These are phyloP conservation scores for Dryas alaskensis DNA, from an alignment of 306 rosid genomes.

Conservation along the genomic window DNA sequence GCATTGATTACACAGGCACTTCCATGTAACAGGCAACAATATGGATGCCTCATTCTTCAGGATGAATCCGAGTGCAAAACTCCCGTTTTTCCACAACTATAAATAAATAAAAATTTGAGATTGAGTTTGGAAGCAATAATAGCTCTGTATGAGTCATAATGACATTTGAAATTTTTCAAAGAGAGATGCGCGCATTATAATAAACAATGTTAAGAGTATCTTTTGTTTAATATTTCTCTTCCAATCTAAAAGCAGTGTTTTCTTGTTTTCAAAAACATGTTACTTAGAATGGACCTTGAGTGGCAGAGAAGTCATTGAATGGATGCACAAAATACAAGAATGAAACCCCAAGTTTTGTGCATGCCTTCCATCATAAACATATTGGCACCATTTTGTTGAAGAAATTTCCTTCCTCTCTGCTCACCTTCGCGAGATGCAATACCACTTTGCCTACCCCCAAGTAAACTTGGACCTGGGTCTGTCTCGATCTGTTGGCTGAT, in stretches of 20 bases:
- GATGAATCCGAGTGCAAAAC: slow-evolving; percentile 67
- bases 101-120: background rate
- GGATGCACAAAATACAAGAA: slow-evolving; percentile 88
- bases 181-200: no score
- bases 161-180: no score
- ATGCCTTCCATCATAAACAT: slow-evolving; percentile 36
- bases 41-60: slow-evolving; percentile 71
- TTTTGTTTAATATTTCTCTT: background rate
- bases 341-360: slow-evolving; percentile 79
- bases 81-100: slow-evolving; percentile 75
- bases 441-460: slow-evolving; percentile 19
- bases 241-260: background rate
- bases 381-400: slow-evolving; percentile 36
- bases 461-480: slow-evolving; percentile 30
- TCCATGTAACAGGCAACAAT: slow-evolving; percentile 90
- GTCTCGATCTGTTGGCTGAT: slow-evolving; percentile 68
- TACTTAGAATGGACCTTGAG: slow-evolving; percentile 16
- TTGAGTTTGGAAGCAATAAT: background rate
- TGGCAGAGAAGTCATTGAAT: slow-evolving; percentile 61
- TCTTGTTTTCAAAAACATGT: background rate
- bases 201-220: no score
- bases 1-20: slow-evolving; percentile 75
- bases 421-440: slow-evolving; percentile 7
- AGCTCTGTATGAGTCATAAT: no score
- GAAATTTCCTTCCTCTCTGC: slow-evolving; percentile 18